These are phyloP conservation scores for Salix arbutifolia DNA, from an alignment of 345 rosid species.

Conservation along the genomic window DNA sequence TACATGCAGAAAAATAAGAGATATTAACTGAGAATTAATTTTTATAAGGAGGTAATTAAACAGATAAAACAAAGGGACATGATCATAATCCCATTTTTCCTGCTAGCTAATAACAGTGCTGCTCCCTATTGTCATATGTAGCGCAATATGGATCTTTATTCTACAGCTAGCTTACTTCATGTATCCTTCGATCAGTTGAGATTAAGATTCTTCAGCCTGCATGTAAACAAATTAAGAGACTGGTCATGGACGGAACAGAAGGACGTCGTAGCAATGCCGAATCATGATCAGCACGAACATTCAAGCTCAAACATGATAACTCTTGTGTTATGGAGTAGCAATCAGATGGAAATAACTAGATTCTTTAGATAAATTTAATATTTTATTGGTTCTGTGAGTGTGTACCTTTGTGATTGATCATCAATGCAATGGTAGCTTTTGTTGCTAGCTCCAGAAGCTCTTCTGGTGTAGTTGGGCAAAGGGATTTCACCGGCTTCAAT, in stretches of 20 bases:
- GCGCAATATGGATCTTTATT: not conserved
- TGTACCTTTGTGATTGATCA: constrained; percentile 24
- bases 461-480: constrained; percentile 37
- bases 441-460: constrained; percentile 15
- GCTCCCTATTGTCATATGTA: not conserved
- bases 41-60: not conserved
- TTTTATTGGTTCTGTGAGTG: no score
- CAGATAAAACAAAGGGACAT: not conserved
- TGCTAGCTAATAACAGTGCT: not conserved
- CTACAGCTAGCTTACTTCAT: not conserved
- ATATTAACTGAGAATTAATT: not conserved
- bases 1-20: not conserved
- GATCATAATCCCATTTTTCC: not conserved
- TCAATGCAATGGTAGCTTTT: constrained; percentile 23
- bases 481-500: constrained; percentile 49
- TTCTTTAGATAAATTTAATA: no score
- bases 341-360: no score
- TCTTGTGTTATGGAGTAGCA: no score
- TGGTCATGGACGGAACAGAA: no score
- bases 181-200: constrained; percentile 20
- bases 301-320: no score
- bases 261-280: no score
- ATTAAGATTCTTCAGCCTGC: constrained; percentile 39
- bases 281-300: no score
- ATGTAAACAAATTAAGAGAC: not conserved